Evolutionary conservation across 2,329 filamentous ascomycete species (phyloP), one percentile per base, ranked within the genome.

Genomic region (Penicillium palitans): DNA sequence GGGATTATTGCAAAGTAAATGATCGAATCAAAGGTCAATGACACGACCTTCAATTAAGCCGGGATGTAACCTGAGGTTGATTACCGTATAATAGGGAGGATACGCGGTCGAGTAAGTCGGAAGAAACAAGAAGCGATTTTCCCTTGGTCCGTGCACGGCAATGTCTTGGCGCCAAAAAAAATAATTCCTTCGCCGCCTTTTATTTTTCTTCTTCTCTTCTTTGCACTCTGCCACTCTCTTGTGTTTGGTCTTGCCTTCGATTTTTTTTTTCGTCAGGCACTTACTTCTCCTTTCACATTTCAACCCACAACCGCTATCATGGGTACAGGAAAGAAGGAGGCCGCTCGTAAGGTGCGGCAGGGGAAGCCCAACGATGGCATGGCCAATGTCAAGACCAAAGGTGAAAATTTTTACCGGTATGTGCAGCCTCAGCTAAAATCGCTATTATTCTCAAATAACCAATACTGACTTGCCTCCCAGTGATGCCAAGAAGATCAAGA

Each of bases 331-430:
- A 98, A 98, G 84, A 97, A 97, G 79, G 93, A 98, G 79, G 87
- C 87, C 64, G 84, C 81, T 75, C 88, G 93, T 79, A 89, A 90
- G 75, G 84, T 84, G 80, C 90, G 92, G 76, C 87, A 97, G 84
- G 91, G 91, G 68, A 93, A 93, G 80, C 85, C 84, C 50, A 85
- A 85, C 66, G 89, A 95, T 86, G 91, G 91, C 75, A 91, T 96
- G 86, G 87, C 80, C 70, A 98, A 98, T 80, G 90, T 98, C 72
- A 91, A 88, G 71, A 83, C 87, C 69, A 99, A 99, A 81, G 95
- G 95, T 79, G 93, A 98, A 83, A 98, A 98, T 82, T 99, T 98
- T 81, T 98, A 98, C 81, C 87, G 90, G 83, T 89, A 66, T 33
- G 63, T 66, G 7, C 37, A 45, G n/a, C 52, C 46, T 17, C 24